A percentile compares a stretch with the other conserved stretches of the same genome.
Conservation (phyloP, 495 filamentous ascomycete genomes). For the Neurospora sp. region DNA sequence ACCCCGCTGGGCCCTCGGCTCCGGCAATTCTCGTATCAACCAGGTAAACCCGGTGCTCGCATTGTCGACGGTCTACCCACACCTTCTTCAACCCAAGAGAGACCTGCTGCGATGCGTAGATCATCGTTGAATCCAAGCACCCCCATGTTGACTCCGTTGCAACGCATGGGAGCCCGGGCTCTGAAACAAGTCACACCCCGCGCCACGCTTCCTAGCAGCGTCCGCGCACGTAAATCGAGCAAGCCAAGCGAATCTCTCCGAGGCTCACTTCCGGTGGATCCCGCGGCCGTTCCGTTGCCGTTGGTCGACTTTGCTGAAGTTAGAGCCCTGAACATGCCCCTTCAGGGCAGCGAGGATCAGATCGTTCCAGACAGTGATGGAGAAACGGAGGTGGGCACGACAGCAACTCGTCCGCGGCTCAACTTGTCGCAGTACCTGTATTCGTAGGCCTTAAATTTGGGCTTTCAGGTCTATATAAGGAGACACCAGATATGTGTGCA, state of each 20-base stretch:
- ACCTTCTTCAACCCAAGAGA: constrained; percentile 18
- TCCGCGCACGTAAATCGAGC: constrained; percentile 20
- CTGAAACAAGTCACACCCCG: constrained; percentile 19
- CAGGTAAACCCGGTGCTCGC: constrained; percentile 8
- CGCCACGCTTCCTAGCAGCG: constrained; percentile 24
- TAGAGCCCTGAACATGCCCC: constrained; percentile 24
- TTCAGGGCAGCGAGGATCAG: constrained; percentile 64
- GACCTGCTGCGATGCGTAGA: constrained; percentile 19
- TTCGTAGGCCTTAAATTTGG: constrained; percentile 14
- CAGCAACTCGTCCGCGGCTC: constrained; percentile 19
- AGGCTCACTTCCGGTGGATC: constrained; percentile 26
- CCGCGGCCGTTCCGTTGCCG: constrained; percentile 31
- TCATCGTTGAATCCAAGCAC: constrained; percentile 12
- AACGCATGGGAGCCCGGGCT: constrained; percentile 36
- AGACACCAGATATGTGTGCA: constrained; percentile 6
- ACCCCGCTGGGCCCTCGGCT: constrained; percentile 10
- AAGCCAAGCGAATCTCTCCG: constrained; percentile 11
- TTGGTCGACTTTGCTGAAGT: constrained; percentile 30
- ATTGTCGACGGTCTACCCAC: constrained; percentile 22
- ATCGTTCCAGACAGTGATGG: constrained; percentile 62
- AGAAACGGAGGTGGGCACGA: constrained; percentile 34
- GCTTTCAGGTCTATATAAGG: background rate
- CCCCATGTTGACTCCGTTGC: constrained; percentile 31
- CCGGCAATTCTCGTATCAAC: constrained; percentile 16
- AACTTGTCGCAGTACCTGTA: constrained; percentile 49